Percentiles rank a stretch among this genome's conserved stretches.
Evolutionary conservation across 1,139 yeast species (phyloP).

Genomic region (Blastobotrys capitulatus): DNA sequence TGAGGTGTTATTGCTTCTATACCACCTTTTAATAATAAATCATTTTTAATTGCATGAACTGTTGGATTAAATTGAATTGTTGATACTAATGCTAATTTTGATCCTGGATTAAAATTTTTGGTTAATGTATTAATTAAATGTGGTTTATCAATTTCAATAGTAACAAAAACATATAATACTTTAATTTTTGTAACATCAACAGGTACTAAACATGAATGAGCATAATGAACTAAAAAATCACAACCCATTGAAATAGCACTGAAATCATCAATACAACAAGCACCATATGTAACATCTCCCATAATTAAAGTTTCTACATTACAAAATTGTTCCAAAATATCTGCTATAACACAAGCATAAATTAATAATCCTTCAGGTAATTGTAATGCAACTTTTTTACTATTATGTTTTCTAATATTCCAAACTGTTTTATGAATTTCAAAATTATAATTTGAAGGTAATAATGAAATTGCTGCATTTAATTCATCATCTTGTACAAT

Average conservation of each 20-base stretch:
- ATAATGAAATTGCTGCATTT: conserved; percentile 68
- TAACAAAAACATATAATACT: conserved; percentile 91
- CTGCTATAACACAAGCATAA: conserved; percentile 80
- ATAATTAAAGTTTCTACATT: conserved; percentile 81
- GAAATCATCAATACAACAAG: conserved; percentile 95
- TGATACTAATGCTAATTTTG: conserved; percentile 74
- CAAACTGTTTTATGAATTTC: conserved; percentile 94
- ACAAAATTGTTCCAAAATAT: conserved; percentile 88
- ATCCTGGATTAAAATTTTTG: conserved; percentile 60
- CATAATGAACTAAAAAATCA: conserved; percentile 93
- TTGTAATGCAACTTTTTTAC: conserved; percentile 82
- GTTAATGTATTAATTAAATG: conserved; percentile 75
- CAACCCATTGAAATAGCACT: conserved; percentile 92
- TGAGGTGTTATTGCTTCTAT: conserved; percentile 71
- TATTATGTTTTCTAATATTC: conserved; percentile 71
- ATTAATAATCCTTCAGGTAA: conserved; percentile 96
- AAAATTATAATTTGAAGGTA: conserved; percentile 90
- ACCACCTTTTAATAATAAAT: conserved; percentile 33
- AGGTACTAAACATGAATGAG: conserved; percentile 95
- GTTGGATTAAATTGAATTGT: conserved; percentile 97
- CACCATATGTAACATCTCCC: conserved; percentile 99
- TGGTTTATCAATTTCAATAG: conserved; percentile 78
- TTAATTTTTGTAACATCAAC: conserved; percentile 86
- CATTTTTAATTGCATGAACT: conserved; percentile 68
- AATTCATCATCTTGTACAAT: conserved; percentile 73